Evolutionary conservation across 179 eudicot species (phyloP).

Genomic region (Silene coronaria): DNA sequence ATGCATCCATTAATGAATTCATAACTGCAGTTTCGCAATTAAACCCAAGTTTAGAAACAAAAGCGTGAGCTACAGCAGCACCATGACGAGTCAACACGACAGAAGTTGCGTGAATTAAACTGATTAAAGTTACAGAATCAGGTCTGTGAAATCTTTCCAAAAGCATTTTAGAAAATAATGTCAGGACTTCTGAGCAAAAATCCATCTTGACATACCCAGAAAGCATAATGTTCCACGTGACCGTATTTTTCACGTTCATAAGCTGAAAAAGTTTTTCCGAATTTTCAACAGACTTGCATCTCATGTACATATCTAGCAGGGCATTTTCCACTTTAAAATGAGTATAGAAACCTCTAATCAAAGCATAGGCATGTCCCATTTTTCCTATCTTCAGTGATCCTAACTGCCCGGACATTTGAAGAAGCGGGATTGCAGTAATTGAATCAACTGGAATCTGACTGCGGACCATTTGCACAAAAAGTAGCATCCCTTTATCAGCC

Average conservation of each 20-base stretch:
- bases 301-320: conserved; percentile 40
- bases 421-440: conserved; percentile 29
- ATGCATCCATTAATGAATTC: conserved; percentile 38
- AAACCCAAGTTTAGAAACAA: conserved; percentile 30
- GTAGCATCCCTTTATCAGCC: conserved; percentile 26
- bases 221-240: conserved; percentile 37
- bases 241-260: conserved; percentile 23
- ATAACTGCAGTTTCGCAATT: conserved; percentile 26
- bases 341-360: conserved; percentile 27
- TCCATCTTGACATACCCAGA: conserved; percentile 27
- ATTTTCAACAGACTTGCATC: conserved; percentile 24
- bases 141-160: conserved; percentile 21
- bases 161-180: conserved; percentile 27
- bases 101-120: conserved; percentile 30
- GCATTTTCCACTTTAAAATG: conserved; percentile 29
- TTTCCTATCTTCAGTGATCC: conserved; percentile 26
- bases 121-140: conserved; percentile 30
- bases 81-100: conserved; percentile 19
- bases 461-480: conserved; percentile 28
- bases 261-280: conserved; percentile 23
- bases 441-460: conserved; percentile 24
- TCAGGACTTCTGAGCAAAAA: conserved; percentile 12
- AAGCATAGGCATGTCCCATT: conserved; percentile 32
- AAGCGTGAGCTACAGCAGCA: conserved; percentile 26
- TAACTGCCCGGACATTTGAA: conserved; percentile 32